Evolutionary conservation across 2,329 filamentous ascomycete genomes (phyloP).

Genomic region (Hypoxylon sp.): DNA sequence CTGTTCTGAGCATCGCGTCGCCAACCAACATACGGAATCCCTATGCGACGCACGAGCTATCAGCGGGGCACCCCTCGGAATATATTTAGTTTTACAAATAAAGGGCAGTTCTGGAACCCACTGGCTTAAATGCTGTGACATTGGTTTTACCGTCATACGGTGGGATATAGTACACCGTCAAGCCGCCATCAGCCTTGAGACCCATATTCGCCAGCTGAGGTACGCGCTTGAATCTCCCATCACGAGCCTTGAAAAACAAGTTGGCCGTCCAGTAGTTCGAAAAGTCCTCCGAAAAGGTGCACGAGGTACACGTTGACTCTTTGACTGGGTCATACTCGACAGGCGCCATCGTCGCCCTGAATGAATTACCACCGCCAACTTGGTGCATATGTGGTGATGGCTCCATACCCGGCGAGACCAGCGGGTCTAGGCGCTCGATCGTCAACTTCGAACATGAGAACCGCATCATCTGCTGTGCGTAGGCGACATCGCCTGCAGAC

Average conservation of each 20-base stretch:
- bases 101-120: slow-evolving; percentile 7
- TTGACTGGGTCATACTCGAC: slow-evolving; percentile 32
- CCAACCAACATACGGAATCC: slow-evolving; percentile 61
- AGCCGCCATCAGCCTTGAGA: slow-evolving; percentile 52
- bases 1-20: slow-evolving; percentile 52
- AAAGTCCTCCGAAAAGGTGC: slow-evolving; percentile 48
- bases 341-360: slow-evolving; percentile 49
- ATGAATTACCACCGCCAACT: slow-evolving; percentile 63
- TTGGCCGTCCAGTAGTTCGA: slow-evolving; percentile 56
- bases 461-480: slow-evolving; percentile 43
- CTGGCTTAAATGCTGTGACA: slow-evolving; percentile 60
- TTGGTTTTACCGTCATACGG: slow-evolving; percentile 50
- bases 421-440: slow-evolving; percentile 52
- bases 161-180: slow-evolving; percentile 42
- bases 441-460: slow-evolving; percentile 65
- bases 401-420: slow-evolving; percentile 55
- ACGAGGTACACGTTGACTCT: slow-evolving; percentile 43
- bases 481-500: slow-evolving; percentile 11
- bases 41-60: slow-evolving; percentile 18
- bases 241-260: slow-evolving; percentile 53
- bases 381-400: slow-evolving; percentile 68
- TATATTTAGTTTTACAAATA: background rate
- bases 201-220: slow-evolving; percentile 44
- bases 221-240: slow-evolving; percentile 53
- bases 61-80: background rate